Evolutionary conservation across 352 stramenopile genomes (phyloP).

Genomic region (Globisporangium cylindrosporum): DNA sequence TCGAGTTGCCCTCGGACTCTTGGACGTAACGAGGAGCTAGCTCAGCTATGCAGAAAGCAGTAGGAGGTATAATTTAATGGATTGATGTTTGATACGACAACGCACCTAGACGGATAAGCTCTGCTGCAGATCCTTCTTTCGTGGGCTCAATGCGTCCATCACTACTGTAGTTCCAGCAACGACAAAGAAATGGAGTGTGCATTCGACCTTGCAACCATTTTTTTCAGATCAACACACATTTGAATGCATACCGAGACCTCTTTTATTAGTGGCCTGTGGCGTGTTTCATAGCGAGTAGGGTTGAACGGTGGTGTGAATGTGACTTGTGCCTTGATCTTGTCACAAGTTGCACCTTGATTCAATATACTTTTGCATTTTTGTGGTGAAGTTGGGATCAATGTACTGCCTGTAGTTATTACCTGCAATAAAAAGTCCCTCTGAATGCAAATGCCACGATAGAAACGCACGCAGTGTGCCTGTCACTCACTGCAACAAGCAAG

Average conservation of each 20-base stretch:
- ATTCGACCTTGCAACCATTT: not conserved
- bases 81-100: not conserved
- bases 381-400: not conserved
- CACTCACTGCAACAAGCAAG: conserved; percentile 3
- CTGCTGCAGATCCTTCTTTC: too few relatives aligned
- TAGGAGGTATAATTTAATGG: not conserved
- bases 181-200: not conserved
- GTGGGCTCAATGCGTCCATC: not conserved
- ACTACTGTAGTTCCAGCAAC: not conserved
- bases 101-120: not conserved
- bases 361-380: not conserved
- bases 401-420: not conserved
- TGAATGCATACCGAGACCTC: not conserved
- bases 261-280: not conserved
- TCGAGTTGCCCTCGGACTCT: not conserved
- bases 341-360: not conserved
- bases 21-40: not conserved
- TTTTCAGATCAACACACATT: not conserved
- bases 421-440: not conserved
- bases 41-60: not conserved
- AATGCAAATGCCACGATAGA: not conserved
- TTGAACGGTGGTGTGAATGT: not conserved
- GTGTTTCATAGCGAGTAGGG: conserved; percentile 1
- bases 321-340: not conserved
- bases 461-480: not conserved